A percentile compares a stretch with the other conserved stretches of the same genome.
phyloP scores from a whole-genome alignment of 192 early-diverging fungal genomes.

The Entomortierella beljakovae region DNA sequence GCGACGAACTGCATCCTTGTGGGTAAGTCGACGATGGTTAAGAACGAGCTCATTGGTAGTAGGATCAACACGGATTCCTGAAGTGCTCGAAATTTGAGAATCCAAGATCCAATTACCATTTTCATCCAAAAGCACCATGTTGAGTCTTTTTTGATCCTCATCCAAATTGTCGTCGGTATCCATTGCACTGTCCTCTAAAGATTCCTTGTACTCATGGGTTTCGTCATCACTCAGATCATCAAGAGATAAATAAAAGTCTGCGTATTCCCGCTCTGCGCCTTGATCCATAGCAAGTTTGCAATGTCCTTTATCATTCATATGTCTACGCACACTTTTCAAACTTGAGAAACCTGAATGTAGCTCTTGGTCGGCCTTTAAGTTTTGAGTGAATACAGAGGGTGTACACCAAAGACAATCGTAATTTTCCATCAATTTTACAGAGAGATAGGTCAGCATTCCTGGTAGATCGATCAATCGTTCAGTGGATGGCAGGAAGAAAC shows the following conservation, averaged over 20 bases:
- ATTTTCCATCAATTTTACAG: conserved; percentile 35
- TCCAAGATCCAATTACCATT: conserved; percentile 53
- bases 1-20: conserved; percentile 49
- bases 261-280: conserved; percentile 46
- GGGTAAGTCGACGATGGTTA: conserved; percentile 46
- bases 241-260: conserved; percentile 42
- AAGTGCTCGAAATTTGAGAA: not conserved
- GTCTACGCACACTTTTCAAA: conserved; percentile 35
- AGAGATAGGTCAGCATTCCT: conserved; percentile 44
- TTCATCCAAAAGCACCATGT: conserved; percentile 37
- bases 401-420: conserved; percentile 50
- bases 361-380: conserved; percentile 43
- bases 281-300: conserved; percentile 51
- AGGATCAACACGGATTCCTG: conserved; percentile 40
- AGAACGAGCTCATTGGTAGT: conserved; percentile 50
- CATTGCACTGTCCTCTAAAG: conserved; percentile 27
- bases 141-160: conserved; percentile 34
- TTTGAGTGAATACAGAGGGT: conserved; percentile 36
- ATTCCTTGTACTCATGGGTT: conserved; percentile 3
- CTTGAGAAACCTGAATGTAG: conserved; percentile 17
- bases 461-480: conserved; percentile 44
- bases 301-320: conserved; percentile 55
- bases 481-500: conserved; percentile 44
- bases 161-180: conserved; percentile 19
- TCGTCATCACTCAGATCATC: conserved; percentile 11